Conservation (phyloP, 805 yeast species). For the Myxozyma monticola region DNA sequence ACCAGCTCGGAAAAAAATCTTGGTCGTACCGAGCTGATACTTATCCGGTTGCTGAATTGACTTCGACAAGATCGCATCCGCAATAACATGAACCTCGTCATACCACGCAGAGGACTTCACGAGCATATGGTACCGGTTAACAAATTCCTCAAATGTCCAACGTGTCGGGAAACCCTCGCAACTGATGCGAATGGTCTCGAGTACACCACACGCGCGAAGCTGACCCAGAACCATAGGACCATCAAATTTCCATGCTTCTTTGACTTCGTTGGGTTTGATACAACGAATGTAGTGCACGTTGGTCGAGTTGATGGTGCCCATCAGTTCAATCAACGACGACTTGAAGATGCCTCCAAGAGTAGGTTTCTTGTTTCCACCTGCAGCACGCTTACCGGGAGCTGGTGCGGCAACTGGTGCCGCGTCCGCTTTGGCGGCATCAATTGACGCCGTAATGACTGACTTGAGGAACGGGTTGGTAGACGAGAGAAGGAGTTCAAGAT, state of each 20-base stretch:
- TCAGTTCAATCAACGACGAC: slow-evolving; percentile 84
- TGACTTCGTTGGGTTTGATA: slow-evolving; percentile 92
- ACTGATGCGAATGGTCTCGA: slow-evolving; percentile 92
- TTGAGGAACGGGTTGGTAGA: slow-evolving; percentile 66
- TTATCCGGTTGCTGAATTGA: slow-evolving; percentile 64
- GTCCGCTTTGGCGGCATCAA: slow-evolving; percentile 39
- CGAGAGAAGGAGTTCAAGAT: slow-evolving; percentile 75
- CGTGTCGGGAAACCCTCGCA: slow-evolving; percentile 98
- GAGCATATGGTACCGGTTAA: slow-evolving; percentile 80
- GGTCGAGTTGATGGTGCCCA: slow-evolving; percentile 90
- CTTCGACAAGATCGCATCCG: slow-evolving; percentile 66
- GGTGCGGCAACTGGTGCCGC: slow-evolving; percentile 36
- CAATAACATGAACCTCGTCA: slow-evolving; percentile 52
- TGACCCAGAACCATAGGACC: slow-evolving; percentile 94
- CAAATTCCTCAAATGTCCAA: slow-evolving; percentile 93
- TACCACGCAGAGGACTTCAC: slow-evolving; percentile 72
- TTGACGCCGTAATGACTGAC: slow-evolving; percentile 58
- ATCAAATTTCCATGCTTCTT: slow-evolving; percentile 94
- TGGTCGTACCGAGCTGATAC: slow-evolving; percentile 88
- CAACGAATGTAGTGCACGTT: slow-evolving; percentile 97
- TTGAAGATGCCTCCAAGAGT: slow-evolving; percentile 95
- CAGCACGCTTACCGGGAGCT: slow-evolving; percentile 35
- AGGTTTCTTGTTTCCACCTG: slow-evolving; percentile 67
- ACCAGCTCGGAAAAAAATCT: slow-evolving; percentile 95
- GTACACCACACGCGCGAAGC: slow-evolving; percentile 96